phyloP scores from a whole-genome alignment of 2,329 filamentous ascomycete species.

The Westerdykella aurantiaca region DNA sequence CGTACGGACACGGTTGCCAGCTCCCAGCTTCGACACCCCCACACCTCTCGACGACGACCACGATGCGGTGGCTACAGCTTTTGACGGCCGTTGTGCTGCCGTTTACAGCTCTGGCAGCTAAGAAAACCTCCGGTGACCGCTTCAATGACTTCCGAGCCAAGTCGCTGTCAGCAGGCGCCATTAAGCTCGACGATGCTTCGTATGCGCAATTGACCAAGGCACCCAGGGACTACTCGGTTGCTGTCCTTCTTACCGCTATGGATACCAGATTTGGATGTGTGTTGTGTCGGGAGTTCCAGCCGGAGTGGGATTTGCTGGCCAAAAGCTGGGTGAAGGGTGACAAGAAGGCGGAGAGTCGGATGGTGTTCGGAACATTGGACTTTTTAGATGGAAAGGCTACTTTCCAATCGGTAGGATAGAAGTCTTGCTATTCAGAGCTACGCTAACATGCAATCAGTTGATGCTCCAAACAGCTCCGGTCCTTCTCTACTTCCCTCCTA shows the following conservation, averaged over 20 bases:
- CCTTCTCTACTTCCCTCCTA: conserved; percentile 80
- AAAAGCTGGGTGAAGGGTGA: conserved; percentile 86
- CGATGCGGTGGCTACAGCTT: conserved; percentile 61
- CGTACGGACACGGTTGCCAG: neutral
- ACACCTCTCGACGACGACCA: conserved; percentile 29
- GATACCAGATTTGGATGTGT: conserved; percentile 78
- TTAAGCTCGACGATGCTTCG: conserved; percentile 70
- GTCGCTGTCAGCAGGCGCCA: conserved; percentile 57
- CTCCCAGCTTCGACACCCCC: conserved; percentile 16
- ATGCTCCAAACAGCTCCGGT: conserved; percentile 92
- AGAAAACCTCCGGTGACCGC: conserved; percentile 54
- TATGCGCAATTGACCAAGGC: conserved; percentile 71
- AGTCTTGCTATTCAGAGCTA: no score
- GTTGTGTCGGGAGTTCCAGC: conserved; percentile 84
- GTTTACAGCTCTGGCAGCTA: conserved; percentile 54
- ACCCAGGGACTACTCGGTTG: conserved; percentile 78
- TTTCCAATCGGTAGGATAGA: conserved; percentile 70
- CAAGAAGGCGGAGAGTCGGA: conserved; percentile 62
- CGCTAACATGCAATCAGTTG: conserved; percentile 54
- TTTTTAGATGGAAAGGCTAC: conserved; percentile 77
- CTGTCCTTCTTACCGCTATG: conserved; percentile 79
- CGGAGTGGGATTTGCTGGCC: conserved; percentile 83
- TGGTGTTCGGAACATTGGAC: conserved; percentile 81
- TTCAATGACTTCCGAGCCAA: conserved; percentile 68
- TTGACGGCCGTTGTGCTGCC: conserved; percentile 60